Evolutionary conservation across 371 early-diverging fungal genomes (phyloP).

Genomic region (Lichtheimia ramosa): DNA sequence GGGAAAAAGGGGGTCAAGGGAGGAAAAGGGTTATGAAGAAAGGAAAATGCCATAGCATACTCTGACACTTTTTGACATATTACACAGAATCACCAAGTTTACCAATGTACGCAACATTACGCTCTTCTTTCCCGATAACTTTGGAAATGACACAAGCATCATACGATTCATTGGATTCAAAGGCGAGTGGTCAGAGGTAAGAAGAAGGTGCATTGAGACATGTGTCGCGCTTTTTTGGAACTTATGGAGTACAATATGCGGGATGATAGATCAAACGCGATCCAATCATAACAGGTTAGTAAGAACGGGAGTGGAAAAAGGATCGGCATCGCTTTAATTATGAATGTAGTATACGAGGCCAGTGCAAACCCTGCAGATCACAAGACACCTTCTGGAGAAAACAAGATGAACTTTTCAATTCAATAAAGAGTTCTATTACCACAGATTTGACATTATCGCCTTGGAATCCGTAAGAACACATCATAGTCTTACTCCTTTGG

Average conservation of each 20-base stretch:
- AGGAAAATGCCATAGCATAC: not conserved
- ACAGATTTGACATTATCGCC: not conserved
- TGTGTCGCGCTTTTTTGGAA: too few relatives aligned
- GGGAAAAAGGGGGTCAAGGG: not conserved
- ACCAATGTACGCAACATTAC: slow-evolving; percentile 78
- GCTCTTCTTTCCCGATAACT: slow-evolving; percentile 81
- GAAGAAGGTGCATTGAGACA: not conserved
- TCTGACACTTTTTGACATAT: not conserved
- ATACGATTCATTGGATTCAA: slow-evolving; percentile 85
- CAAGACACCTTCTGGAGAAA: slow-evolving; percentile 55
- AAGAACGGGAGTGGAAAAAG: not conserved
- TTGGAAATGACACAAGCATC: slow-evolving; percentile 72
- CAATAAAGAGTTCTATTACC: slow-evolving; percentile 18
- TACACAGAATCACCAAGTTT: slow-evolving; percentile 77
- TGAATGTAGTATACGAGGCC: slow-evolving; percentile 67
- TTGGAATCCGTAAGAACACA: not conserved
- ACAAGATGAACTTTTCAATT: slow-evolving; percentile 36
- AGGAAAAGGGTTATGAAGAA: not conserved
- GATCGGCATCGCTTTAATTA: not conserved
- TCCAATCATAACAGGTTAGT: slow-evolving; percentile 59
- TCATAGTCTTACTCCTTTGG: not conserved
- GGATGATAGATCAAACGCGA: slow-evolving; percentile 66
- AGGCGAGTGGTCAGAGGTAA: slow-evolving; percentile 87
- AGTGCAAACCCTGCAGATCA: slow-evolving; percentile 86
- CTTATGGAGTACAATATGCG: too few relatives aligned